Evolutionary conservation across 1,139 yeast species (phyloP), one percentile per base, ranked within the genome.

Genomic region (Yamadazyma jaroonii): DNA sequence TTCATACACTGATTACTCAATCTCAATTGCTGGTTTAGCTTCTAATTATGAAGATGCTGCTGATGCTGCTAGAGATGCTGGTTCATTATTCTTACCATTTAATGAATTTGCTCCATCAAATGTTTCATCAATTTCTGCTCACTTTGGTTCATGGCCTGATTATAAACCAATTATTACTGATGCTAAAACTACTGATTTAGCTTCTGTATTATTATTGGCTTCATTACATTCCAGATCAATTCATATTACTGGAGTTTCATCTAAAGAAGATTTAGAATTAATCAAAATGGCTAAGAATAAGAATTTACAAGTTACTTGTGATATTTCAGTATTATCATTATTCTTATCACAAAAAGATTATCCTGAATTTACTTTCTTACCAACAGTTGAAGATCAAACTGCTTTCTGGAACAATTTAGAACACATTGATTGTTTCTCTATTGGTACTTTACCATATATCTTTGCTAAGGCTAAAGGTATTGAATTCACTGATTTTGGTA

Each of bases 121-220:
- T 55, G 87, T 90, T 38, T 76, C 90, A 17, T 72, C 84, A 25
- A 82, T 88, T 34, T 80, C 95, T 28, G 75, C 84, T 29, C 94
- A 88, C 53, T 82, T 89, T 52, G 78, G 82, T 46, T 67, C 79
- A 32, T 90, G 97, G 97, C 96, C 96, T 38, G 71, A 74, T 38
- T 64, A 65, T 56, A 89, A 88, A 69, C 94, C 95, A 45, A 85
- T 92, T 47, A 76, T 90, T 49, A 88, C 96, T 34, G 97, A 92
- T 64, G 97, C 97, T 34, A 82, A 80, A 60, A 81, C 94, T 22
- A 86, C 97, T 32, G 94, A 88, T 56, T 74, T 92, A 55, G 97
- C 98, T 14, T 85, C 96, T 5, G 84, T 90, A 37, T 70, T 92
- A 58, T 75, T 92, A 57, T 72, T 92, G 64, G 96, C 97, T 37